A percentile compares a stretch with the other conserved stretches of the same genome.
These are phyloP conservation scores for Magnolia changhungtana DNA, from an alignment of 164 flowering plant species.

Conservation along the genomic window DNA sequence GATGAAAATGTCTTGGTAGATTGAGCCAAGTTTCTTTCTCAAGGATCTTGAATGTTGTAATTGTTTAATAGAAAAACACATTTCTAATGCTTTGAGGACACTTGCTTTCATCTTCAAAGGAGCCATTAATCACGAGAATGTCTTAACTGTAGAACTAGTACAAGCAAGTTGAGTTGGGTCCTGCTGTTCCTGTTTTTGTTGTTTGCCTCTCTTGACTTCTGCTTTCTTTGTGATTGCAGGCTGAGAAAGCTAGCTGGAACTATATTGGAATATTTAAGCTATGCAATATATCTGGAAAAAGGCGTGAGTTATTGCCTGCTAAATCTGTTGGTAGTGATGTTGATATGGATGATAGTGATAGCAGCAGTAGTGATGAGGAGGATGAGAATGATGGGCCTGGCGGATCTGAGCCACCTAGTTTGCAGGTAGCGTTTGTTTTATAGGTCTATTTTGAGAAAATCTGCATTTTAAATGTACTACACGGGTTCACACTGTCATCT, in stretches of 20 bases:
- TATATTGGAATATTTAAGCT: constrained; percentile 74
- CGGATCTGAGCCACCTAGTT: constrained; percentile 48
- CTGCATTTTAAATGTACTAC: no score
- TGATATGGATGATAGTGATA: constrained; percentile 54
- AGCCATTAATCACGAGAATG: no score
- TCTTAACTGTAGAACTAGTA: no score
- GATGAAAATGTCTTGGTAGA: no score
- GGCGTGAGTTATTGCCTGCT: constrained; percentile 61
- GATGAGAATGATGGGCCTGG: constrained; percentile 44
- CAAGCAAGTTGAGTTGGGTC: no score
- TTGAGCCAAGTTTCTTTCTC: background rate
- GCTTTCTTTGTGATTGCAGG: constrained; percentile 39
- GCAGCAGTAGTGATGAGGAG: constrained; percentile 56
- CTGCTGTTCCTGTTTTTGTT: background rate
- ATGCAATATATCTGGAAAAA: constrained; percentile 72
- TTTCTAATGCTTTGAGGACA: background rate
- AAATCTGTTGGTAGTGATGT: constrained; percentile 38
- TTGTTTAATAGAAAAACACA: background rate
- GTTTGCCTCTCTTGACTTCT: background rate
- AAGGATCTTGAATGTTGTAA: background rate
- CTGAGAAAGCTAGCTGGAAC: constrained; percentile 71
- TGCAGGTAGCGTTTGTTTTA: constrained; percentile 50
- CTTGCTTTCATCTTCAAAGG: constrained; percentile 40
- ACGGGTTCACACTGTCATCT: background rate
- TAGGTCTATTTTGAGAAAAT: background rate